Conservation (phyloP, 2,329 filamentous ascomycete genomes). For the Mycosphaerelloides madeirae region DNA sequence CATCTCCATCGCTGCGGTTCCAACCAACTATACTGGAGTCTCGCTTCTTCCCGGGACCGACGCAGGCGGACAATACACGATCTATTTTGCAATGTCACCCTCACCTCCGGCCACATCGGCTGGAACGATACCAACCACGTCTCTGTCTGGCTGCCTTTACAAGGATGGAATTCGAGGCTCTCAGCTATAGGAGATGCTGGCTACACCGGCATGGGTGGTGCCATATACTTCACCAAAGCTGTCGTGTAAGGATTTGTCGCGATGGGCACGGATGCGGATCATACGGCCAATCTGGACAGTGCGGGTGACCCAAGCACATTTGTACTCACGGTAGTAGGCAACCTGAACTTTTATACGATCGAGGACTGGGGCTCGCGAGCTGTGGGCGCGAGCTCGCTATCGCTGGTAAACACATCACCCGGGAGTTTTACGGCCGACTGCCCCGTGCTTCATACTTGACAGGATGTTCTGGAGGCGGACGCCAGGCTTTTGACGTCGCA, state of each 20-base stretch:
- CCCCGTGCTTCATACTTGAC: constrained; percentile 34
- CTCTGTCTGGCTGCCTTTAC: constrained; percentile 31
- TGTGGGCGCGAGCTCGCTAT: constrained; percentile 29
- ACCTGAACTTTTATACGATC: constrained; percentile 29
- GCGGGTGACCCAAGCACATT: too few species aligned
- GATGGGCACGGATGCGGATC: constrained; percentile 26
- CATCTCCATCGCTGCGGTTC: neutral
- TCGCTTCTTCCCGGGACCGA: neutral
- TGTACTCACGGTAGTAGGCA: constrained; percentile 20
- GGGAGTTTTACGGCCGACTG: constrained; percentile 27
- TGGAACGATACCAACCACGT: constrained; percentile 33
- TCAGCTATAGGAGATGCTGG: constrained; percentile 39
- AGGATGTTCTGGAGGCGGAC: constrained; percentile 36
- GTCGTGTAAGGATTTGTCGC: constrained; percentile 23
- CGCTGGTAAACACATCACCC: constrained; percentile 25
- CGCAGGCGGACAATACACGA: neutral
- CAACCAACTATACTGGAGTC: neutral
- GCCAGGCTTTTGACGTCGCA: constrained; percentile 34
- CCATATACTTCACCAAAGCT: constrained; percentile 7
- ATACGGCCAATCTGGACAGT: neutral
- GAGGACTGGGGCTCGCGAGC: constrained; percentile 28
- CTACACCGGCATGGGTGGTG: too few species aligned
- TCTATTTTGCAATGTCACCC: constrained; percentile 37
- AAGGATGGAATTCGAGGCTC: constrained; percentile 34
- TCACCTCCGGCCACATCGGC: constrained; percentile 37